phyloP scores from a whole-genome alignment of 441 rosid species.

The Oxalis stricta region DNA sequence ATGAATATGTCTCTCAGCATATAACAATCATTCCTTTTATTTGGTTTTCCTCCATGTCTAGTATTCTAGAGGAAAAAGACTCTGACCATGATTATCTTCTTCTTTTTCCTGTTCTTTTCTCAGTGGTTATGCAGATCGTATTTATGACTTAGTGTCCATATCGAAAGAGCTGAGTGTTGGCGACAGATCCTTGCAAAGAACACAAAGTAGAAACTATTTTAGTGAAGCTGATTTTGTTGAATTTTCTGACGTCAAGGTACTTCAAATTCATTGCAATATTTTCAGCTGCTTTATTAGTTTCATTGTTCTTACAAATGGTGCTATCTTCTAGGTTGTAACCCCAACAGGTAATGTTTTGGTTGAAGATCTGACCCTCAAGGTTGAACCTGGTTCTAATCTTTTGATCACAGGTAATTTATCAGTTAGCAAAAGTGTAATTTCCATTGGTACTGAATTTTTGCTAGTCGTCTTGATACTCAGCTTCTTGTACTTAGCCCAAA shows the following conservation, averaged over 20 bases:
- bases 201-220: conserved; percentile 53
- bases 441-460: background rate
- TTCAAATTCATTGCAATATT: conserved; percentile 10
- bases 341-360: conserved; percentile 94
- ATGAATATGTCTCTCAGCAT: too few species aligned
- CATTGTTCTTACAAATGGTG: conserved; percentile 14
- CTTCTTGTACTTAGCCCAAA: conserved; percentile 1
- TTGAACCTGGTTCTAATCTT: conserved; percentile 91
- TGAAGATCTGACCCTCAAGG: conserved; percentile 78
- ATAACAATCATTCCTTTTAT: too few species aligned
- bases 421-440: conserved; percentile 6
- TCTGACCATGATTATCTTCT: background rate
- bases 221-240: conserved; percentile 85
- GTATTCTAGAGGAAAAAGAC: background rate
- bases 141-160: conserved; percentile 78
- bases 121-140: conserved; percentile 99
- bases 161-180: conserved; percentile 70
- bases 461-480: background rate
- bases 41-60: background rate
- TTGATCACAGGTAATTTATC: conserved; percentile 74
- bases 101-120: conserved; percentile 11
- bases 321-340: conserved; percentile 74
- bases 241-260: conserved; percentile 93
- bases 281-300: background rate
- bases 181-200: conserved; percentile 54